A percentile compares a stretch with the other conserved stretches of the same genome.
Conservation (phyloP, 768 basidiomycete species). For the Phanerodontia chrysosporium region DNA sequence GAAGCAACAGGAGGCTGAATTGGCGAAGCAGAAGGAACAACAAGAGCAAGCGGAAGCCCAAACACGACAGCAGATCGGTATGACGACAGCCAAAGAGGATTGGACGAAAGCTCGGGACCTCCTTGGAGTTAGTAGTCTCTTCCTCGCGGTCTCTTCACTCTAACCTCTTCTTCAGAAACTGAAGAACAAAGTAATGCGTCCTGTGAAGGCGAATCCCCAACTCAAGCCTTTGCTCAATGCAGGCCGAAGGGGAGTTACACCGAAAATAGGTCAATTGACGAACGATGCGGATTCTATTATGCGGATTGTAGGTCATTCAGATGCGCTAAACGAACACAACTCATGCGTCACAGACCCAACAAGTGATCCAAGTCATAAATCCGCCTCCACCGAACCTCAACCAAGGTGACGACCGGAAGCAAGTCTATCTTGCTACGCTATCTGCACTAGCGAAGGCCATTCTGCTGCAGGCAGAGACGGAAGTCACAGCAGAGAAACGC, state of each 20-base stretch:
- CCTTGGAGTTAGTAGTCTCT: constrained; percentile 41
- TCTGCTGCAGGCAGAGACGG: constrained; percentile 88
- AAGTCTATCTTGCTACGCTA: constrained; percentile 71
- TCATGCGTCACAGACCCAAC: constrained; percentile 28
- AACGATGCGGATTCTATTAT: constrained; percentile 58
- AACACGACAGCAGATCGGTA: constrained; percentile 41
- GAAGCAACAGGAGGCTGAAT: constrained; percentile 26
- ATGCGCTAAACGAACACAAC: constrained; percentile 15
- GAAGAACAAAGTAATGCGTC: constrained; percentile 60
- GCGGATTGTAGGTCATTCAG: constrained; percentile 51
- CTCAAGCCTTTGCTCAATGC: constrained; percentile 61
- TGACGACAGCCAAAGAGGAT: constrained; percentile 57
- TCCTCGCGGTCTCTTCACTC: neutral
- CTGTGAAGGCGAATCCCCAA: constrained; percentile 54
- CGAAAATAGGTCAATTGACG: constrained; percentile 85
- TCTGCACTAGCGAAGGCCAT: constrained; percentile 89
- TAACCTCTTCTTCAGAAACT: constrained; percentile 39
- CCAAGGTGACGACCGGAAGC: constrained; percentile 3
- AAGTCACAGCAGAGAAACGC: constrained; percentile 84
- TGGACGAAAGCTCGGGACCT: constrained; percentile 54
- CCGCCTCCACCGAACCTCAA: constrained; percentile 25
- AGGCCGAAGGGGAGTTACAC: constrained; percentile 73
- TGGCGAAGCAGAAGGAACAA: constrained; percentile 28
- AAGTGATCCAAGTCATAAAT: constrained; percentile 39
- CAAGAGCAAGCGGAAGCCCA: constrained; percentile 31